phyloP scores from a whole-genome alignment of 2,329 filamentous ascomycete genomes.

The Ascomycota sp. region DNA sequence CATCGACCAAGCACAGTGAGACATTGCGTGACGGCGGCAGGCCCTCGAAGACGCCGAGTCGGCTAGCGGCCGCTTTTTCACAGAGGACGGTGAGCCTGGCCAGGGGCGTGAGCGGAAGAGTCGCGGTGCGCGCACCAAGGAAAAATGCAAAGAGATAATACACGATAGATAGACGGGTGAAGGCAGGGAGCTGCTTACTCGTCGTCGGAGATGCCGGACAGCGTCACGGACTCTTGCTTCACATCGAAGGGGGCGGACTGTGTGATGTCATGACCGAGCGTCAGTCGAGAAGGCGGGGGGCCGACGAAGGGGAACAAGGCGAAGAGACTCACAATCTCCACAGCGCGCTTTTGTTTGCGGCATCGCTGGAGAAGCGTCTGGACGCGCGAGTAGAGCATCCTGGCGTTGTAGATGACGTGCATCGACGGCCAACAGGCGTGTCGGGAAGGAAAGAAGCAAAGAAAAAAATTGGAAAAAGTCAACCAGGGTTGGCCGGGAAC shows the following conservation, averaged over 20 bases:
- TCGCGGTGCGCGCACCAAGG: no score
- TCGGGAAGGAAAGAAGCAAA: not conserved
- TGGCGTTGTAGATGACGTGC: slow-evolving; percentile 8
- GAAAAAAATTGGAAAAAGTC: not conserved
- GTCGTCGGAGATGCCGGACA: slow-evolving; percentile 36
- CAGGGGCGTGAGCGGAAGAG: not conserved
- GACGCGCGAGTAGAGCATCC: slow-evolving; percentile 22
- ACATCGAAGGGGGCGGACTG: slow-evolving; percentile 40
- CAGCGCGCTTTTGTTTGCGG: slow-evolving; percentile 19
- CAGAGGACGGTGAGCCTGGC: slow-evolving; percentile 27
- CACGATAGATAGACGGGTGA: not conserved
- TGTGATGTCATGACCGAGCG: not conserved
- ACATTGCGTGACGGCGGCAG: slow-evolving; percentile 7
- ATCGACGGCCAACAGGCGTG: not conserved
- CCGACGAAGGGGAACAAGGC: not conserved
- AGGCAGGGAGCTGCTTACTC: slow-evolving; percentile 32
- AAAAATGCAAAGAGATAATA: not conserved
- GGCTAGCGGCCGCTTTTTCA: slow-evolving; percentile 29
- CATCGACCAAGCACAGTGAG: slow-evolving; percentile 1
- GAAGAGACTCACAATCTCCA: slow-evolving; percentile 23
- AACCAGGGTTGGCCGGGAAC: not conserved
- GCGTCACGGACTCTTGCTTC: slow-evolving; percentile 27
- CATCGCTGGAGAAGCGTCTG: slow-evolving; percentile 20
- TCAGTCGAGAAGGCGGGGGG: not conserved
- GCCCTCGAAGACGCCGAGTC: slow-evolving; percentile 22